Percentiles rank a stretch among this genome's conserved stretches.
phyloP scores from a whole-genome alignment of 139 green algal genomes.

The Chlamydomonas incerta region DNA sequence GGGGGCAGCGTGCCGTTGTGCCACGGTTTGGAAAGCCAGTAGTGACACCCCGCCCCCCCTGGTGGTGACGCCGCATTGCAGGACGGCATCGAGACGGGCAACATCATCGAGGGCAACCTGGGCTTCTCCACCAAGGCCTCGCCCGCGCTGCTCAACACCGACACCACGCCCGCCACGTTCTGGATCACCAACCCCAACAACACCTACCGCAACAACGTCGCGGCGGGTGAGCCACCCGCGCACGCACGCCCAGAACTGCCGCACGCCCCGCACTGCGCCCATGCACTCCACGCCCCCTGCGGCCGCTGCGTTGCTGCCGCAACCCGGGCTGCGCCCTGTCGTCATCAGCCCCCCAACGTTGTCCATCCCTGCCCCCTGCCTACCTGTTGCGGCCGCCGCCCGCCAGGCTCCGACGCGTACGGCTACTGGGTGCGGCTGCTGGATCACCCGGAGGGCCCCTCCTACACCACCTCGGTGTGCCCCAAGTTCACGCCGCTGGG shows the following conservation, averaged over 20 bases:
- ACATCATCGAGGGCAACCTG: conserved; percentile 69
- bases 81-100: conserved; percentile 29
- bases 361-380: too few relatives aligned
- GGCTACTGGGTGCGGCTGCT: conserved; percentile 26
- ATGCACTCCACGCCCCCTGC: too few relatives aligned
- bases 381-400: neutral
- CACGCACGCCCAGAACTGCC: too few relatives aligned
- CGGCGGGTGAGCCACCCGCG: neutral
- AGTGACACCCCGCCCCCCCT: too few relatives aligned
- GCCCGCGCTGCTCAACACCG: conserved; percentile 70
- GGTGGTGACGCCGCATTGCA: neutral
- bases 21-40: too few relatives aligned
- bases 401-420: neutral
- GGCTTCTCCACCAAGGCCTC: conserved; percentile 67
- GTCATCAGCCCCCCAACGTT: too few relatives aligned
- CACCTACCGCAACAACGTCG: conserved; percentile 30
- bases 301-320: too few relatives aligned
- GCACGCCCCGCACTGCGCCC: too few relatives aligned
- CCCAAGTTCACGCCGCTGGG: conserved; percentile 62
- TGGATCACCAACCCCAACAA: conserved; percentile 88
- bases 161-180: conserved; percentile 80
- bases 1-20: too few relatives aligned
- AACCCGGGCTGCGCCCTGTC: too few relatives aligned
- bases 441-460: conserved; percentile 49
- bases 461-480: conserved; percentile 34